phyloP scores from a whole-genome alignment of 1,139 yeast species.

The Geotrichum siamense region DNA sequence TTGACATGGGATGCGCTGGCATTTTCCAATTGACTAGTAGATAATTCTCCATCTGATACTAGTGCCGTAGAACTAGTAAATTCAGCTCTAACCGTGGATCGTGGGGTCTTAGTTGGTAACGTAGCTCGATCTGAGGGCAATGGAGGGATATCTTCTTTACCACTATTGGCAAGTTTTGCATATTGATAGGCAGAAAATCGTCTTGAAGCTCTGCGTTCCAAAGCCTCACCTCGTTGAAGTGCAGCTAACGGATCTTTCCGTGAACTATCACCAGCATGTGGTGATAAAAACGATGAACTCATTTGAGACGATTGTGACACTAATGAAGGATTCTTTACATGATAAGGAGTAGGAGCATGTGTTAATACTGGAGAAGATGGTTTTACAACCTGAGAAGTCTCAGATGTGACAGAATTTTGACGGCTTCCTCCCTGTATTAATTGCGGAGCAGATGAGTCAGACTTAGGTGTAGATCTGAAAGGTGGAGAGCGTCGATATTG shows the following conservation, averaged over 20 bases:
- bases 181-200: conserved; percentile 90
- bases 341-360: not conserved
- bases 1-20: not conserved
- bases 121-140: conserved; percentile 18
- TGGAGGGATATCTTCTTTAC: conserved; percentile 21
- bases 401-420: conserved; percentile 4
- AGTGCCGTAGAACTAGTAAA: conserved; percentile 24
- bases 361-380: not conserved
- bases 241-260: conserved; percentile 56
- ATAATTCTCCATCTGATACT: conserved; percentile 16
- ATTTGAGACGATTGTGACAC: not conserved
- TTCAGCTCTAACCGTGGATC: conserved; percentile 26
- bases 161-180: conserved; percentile 59
- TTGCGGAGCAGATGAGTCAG: conserved; percentile 6
- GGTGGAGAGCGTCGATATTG: conserved; percentile 9
- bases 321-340: not conserved
- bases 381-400: no score
- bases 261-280: not conserved
- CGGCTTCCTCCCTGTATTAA: conserved; percentile 1
- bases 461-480: conserved; percentile 1
- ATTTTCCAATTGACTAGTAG: conserved; percentile 4
- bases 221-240: conserved; percentile 69
- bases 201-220: conserved; percentile 86
- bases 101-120: conserved; percentile 27
- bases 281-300: not conserved